Evolutionary conservation across 2,329 filamentous ascomycete genomes (phyloP), one percentile per base, ranked within the genome.

Genomic region (Fusarium virguliforme): DNA sequence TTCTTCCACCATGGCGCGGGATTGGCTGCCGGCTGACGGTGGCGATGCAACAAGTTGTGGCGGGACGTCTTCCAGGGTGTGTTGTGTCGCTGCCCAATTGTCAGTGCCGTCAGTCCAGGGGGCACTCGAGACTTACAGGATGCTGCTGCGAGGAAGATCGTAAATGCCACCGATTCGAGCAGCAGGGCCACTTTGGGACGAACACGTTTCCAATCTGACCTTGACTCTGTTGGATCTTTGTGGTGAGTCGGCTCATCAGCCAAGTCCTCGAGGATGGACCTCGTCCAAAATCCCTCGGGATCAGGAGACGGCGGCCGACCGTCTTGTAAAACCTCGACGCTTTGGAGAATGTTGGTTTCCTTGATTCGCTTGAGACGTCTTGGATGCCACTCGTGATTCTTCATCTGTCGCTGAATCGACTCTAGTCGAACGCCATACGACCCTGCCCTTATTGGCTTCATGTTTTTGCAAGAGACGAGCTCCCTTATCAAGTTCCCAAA

Each of bases 401-500:
- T 65, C 3, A 70, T 67, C 30, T 73, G 55, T 18, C 64, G 57
- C 18, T 75, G 73, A 5, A 73, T 48, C 12, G 48, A 26, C 35
- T 60, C 65, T 10, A 76, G 53, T 15, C 70, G 68, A 46, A 63
- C 60, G 5, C 74, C 74, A 1, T 24, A 57, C 3, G 62, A 58
- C 13, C 28, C 59, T 10, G 54, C 30, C 30, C 54, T 57, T 9
- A 60, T 43, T 4, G 62, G 59, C 18, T 41, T 62, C 4, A 43
- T 35, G 13, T 58, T 30, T n/a, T 67, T 50, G 5, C 69, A 28
- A 5, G 70, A 73, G 8, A 78, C 63, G 9, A 79, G 51, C 8
- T 69, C 70, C 12, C 75, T 69, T 1, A 75, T 71, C 5, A 78
- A 32, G 32, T 73, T 67, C 22, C 73, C 68, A 55, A 77, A 75